These are phyloP conservation scores for Monosporozyma solicola DNA, from an alignment of 805 yeast genomes.

Conservation along the genomic window DNA sequence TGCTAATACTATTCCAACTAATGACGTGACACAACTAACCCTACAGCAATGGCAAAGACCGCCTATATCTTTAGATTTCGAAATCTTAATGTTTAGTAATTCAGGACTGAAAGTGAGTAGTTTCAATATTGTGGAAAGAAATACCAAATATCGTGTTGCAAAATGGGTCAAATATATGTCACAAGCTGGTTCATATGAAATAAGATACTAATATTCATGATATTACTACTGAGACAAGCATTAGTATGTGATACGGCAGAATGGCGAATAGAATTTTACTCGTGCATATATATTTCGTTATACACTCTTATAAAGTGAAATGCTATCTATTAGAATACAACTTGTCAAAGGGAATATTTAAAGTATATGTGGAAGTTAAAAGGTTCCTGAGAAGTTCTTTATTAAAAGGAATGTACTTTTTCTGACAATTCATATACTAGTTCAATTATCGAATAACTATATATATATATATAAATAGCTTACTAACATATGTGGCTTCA, in stretches of 20 bases:
- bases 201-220: slow-evolving; percentile 41
- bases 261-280: no score
- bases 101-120: slow-evolving; percentile 70
- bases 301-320: no score
- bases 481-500: no score
- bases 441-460: no score
- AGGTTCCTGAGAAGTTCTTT: no score
- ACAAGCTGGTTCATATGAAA: slow-evolving; percentile 72
- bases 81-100: slow-evolving; percentile 62
- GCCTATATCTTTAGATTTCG: slow-evolving; percentile 64
- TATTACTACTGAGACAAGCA: not conserved
- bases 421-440: no score
- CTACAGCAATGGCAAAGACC: slow-evolving; percentile 54
- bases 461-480: no score
- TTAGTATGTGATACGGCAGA: not conserved
- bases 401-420: no score
- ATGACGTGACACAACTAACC: slow-evolving; percentile 14
- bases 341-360: no score
- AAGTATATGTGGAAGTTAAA: no score
- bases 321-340: no score
- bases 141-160: slow-evolving; percentile 50
- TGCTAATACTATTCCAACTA: slow-evolving; percentile 40
- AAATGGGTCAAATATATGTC: slow-evolving; percentile 84
- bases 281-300: no score
- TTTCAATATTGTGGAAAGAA: slow-evolving; percentile 51